These are phyloP conservation scores for Chlamydomonas sp. DNA, from an alignment of 139 green algal species.

Conservation along the genomic window DNA sequence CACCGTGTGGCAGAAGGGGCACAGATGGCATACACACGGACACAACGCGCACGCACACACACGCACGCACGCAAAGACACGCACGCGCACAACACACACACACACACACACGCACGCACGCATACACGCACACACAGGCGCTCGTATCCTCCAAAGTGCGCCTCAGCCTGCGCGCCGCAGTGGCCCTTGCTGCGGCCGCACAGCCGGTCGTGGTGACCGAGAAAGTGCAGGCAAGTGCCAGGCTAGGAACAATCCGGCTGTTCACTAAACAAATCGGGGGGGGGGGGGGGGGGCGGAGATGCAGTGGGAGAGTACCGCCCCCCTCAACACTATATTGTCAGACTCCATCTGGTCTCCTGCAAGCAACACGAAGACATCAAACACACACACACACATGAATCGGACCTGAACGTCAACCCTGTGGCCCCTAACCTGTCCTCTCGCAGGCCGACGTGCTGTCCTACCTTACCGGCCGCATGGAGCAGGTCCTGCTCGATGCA, in stretches of 20 bases:
- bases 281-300: too few species aligned
- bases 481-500: constrained; percentile 89
- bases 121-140: constrained; percentile 35
- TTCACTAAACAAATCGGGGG: too few species aligned
- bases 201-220: constrained; percentile 68
- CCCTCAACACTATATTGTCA: too few species aligned
- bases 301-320: too few species aligned
- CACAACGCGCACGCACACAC: too few species aligned
- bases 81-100: too few species aligned
- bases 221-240: constrained; percentile 31
- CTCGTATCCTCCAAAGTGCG: constrained; percentile 61
- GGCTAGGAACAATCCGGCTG: too few species aligned
- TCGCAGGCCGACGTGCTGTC: constrained; percentile 5
- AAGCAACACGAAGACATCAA: too few species aligned
- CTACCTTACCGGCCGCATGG: constrained; percentile 50
- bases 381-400: background rate
- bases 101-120: background rate
- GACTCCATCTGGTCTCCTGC: too few species aligned
- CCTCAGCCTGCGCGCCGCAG: constrained; percentile 50
- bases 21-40: constrained; percentile 4
- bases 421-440: too few species aligned
- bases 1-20: too few species aligned
- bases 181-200: constrained; percentile 52
- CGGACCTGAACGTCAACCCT: background rate
- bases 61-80: too few species aligned